Conservation (phyloP, 2,329 filamentous ascomycete genomes). For the Stachybotrys chartarum region DNA sequence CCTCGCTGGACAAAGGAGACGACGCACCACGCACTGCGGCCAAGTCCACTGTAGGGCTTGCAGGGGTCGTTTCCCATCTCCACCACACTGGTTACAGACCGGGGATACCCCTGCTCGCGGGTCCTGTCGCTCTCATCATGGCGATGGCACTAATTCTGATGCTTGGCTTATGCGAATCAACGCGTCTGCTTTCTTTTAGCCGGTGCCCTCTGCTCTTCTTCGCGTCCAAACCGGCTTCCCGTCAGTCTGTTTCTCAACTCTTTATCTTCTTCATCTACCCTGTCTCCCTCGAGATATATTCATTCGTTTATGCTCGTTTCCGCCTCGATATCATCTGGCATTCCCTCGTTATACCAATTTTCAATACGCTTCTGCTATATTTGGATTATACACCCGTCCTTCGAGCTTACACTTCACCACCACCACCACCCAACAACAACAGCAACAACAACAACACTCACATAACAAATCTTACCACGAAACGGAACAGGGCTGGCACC, state of each 20-base stretch:
- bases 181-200: background rate
- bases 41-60: too few species aligned
- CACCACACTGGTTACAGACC: background rate
- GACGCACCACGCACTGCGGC: too few species aligned
- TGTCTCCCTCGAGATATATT: background rate
- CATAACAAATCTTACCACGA: too few species aligned
- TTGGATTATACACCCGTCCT: too few species aligned
- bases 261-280: background rate
- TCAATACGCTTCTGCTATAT: background rate
- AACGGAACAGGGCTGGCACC: too few species aligned
- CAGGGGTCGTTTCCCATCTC: too few species aligned
- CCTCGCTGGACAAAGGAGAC: too few species aligned
- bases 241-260: background rate
- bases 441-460: background rate
- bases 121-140: background rate
- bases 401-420: background rate
- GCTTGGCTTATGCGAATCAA: background rate
- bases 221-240: background rate
- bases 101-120: background rate
- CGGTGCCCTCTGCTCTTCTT: background rate
- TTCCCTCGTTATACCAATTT: background rate
- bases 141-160: background rate
- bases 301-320: background rate
- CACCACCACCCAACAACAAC: background rate
- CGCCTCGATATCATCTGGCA: background rate